Conservation (phyloP, 1,139 yeast species). For the Meyerozyma elateridarum region DNA sequence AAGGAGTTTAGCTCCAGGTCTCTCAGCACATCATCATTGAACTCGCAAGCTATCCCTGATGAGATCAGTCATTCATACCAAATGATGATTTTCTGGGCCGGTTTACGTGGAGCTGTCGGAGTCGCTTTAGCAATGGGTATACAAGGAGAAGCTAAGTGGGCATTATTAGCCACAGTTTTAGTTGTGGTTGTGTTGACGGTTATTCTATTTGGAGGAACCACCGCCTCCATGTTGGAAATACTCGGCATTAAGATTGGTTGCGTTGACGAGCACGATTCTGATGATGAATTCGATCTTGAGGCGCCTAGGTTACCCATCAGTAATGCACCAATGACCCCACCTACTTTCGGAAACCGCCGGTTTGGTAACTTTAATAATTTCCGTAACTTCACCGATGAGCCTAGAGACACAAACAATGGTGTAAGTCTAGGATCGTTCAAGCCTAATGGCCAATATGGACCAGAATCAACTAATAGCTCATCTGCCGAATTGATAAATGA, state of each 20-base stretch:
- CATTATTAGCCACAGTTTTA: conserved; percentile 86
- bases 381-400: background rate
- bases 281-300: conserved; percentile 94
- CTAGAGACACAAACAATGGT: conserved; percentile 2
- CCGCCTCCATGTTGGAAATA: conserved; percentile 96
- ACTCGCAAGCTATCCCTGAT: conserved; percentile 54
- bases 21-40: conserved; percentile 36
- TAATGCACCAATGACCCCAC: conserved; percentile 6
- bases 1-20: conserved; percentile 31
- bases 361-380: conserved; percentile 3
- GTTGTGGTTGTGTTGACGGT: conserved; percentile 97
- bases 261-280: conserved; percentile 72
- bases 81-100: conserved; percentile 99
- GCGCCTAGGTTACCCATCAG: conserved; percentile 48
- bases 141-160: conserved; percentile 89
- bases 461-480: conserved; percentile 3
- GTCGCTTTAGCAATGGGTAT: conserved; percentile 98
- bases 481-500: conserved; percentile 1
- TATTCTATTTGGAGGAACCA: conserved; percentile 95
- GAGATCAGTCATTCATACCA: conserved; percentile 95
- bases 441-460: background rate
- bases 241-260: conserved; percentile 91
- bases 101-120: conserved; percentile 97
- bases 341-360: conserved; percentile 3
- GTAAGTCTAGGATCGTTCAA: conserved; percentile 2